Base-by-base conservation (phyloP, 805 yeast genomes). In the Barnettozyma botsteinii region DNA sequence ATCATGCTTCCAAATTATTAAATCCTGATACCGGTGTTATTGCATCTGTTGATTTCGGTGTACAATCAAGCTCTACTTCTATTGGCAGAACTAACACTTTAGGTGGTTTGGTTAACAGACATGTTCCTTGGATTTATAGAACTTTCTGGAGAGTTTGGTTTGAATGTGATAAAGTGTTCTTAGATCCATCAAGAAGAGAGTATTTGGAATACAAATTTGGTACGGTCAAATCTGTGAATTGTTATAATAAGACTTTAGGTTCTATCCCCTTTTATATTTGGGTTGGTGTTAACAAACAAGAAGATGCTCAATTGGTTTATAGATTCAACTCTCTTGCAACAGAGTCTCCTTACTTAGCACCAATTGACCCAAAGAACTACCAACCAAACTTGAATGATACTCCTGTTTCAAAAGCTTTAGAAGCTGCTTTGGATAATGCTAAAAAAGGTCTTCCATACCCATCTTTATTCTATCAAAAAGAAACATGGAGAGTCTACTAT, bases 61-160 rank as follows among this genome's bases (percentile, higher is more conserved):
- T 83, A 43, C 93, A 84, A 57, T 69, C 82, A 19, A 61, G 67
- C 33, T 79, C 79, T 37, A 78, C 80, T 33, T 67, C 77, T 5
- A 66, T 78, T 41, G 88, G 88, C 15, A 73, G 85, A 57, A 72
- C 79, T 37, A 77, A 82, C 55, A 81, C 89, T 8, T 62, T 84
- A 26, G 94, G 95, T 38, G 93, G 94, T 8, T 64, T 79, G 48
- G 72, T 72, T 24, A 73, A 77, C 52, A 70, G 94, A 54, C 83
- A 83, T 57, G 79, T 75, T 45, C 81, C 86, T 21, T 85, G 94
- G 94, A 46, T 81, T 41, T 69, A 74, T 37, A 70, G 94, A 57
- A 82, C 85, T 23, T 85, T 85, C 57, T 85, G 95, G 95, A 73
- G 88, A 55, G 66, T 81, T 32, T 85, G 95, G 95, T 85, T 85